Percentiles rank a stretch among this genome's conserved stretches.
phyloP scores from a whole-genome alignment of 305 asterid genomes.

The Fraxinus dipetala region DNA sequence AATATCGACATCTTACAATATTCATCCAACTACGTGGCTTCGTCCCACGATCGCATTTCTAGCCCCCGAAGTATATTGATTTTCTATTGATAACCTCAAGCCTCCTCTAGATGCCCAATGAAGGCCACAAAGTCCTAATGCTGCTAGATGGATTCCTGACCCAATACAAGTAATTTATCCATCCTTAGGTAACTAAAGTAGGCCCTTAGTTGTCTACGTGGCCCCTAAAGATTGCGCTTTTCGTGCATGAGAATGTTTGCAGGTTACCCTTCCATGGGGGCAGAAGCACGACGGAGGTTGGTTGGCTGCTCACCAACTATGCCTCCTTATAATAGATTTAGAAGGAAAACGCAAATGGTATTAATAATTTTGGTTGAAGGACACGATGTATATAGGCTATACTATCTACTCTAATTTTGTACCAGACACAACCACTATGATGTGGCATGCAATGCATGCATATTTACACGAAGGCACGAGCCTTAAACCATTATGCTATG shows the following conservation, averaged over 20 bases:
- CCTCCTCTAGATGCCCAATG: background rate
- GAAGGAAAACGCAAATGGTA: background rate
- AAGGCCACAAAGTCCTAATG: background rate
- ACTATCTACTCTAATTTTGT: background rate
- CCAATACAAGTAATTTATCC: background rate
- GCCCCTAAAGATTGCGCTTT: background rate
- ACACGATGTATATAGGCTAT: no score
- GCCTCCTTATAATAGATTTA: background rate
- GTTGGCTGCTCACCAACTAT: background rate
- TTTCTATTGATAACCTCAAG: background rate
- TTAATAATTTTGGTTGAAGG: background rate
- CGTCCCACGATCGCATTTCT: no score
- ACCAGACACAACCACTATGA: background rate
- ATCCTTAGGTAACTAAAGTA: background rate
- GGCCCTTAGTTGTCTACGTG: background rate
- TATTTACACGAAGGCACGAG: background rate
- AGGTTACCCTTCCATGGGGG: background rate
- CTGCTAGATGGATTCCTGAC: background rate
- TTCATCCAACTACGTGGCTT: no score
- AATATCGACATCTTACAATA: no score
- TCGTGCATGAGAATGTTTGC: background rate
- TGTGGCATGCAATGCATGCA: background rate
- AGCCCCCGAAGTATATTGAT: background rate
- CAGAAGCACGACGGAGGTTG: background rate
- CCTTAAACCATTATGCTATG: background rate